A percentile compares a stretch with the other conserved stretches of the same genome.
phyloP scores from a whole-genome alignment of 164 flowering plant species.

The Vitis riparia region DNA sequence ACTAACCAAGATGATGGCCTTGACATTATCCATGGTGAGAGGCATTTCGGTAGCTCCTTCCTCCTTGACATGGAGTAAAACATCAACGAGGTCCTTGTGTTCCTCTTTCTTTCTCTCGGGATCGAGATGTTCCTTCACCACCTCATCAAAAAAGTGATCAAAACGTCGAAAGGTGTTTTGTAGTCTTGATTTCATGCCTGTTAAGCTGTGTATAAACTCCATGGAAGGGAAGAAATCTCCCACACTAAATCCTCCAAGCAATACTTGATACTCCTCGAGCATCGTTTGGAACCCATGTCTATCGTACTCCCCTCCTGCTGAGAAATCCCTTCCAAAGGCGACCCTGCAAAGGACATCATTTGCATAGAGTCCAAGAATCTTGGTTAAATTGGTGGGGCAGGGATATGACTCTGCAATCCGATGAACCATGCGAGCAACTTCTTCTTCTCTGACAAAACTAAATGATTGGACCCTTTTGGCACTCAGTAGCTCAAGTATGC shows the following conservation, averaged over 20 bases:
- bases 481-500: constrained; percentile 49
- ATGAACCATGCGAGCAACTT: constrained; percentile 36
- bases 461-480: constrained; percentile 46
- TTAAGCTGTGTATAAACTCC: constrained; percentile 43
- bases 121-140: constrained; percentile 46
- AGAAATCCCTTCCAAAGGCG: constrained; percentile 44
- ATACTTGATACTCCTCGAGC: constrained; percentile 46
- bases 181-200: constrained; percentile 43
- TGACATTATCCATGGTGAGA: constrained; percentile 50
- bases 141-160: constrained; percentile 41
- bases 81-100: constrained; percentile 54
- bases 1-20: constrained; percentile 57
- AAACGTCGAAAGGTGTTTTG: constrained; percentile 26
- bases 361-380: constrained; percentile 35
- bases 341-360: constrained; percentile 47
- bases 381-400: constrained; percentile 24
- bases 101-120: constrained; percentile 14
- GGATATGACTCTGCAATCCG: constrained; percentile 29
- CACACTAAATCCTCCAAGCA: constrained; percentile 55
- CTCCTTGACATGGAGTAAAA: constrained; percentile 45
- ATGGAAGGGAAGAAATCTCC: constrained; percentile 66
- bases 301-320: constrained; percentile 48
- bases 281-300: constrained; percentile 42
- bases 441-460: constrained; percentile 47
- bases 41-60: constrained; percentile 25